Evolutionary conservation across 306 rosid genomes (phyloP).

Genomic region (Ammopiptanthus mongolicus): DNA sequence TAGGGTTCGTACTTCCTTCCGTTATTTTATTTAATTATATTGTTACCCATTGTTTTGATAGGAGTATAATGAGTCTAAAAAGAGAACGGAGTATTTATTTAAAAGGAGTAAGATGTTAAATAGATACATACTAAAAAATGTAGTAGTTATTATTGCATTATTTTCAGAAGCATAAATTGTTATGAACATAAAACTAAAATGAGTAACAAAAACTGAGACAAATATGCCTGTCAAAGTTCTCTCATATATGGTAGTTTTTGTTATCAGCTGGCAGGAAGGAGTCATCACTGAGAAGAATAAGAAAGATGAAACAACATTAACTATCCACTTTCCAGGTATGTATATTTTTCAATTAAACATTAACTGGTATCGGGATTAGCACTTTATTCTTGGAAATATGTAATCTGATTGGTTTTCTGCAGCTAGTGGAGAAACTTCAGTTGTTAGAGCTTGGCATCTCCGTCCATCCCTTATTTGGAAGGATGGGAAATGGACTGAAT

Average conservation of each 20-base stretch:
- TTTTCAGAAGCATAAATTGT: background rate
- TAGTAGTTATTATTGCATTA: background rate
- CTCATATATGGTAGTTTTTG: slow-evolving; percentile 13
- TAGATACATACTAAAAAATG: background rate
- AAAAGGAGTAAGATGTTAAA: background rate
- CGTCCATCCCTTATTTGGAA: slow-evolving; percentile 92
- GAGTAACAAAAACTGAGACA: background rate
- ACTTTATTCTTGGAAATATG: background rate
- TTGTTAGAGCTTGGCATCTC: slow-evolving; percentile 86
- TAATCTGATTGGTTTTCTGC: slow-evolving; percentile 23
- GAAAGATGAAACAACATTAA: slow-evolving; percentile 68
- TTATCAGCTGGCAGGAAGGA: slow-evolving; percentile 94
- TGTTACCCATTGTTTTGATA: background rate
- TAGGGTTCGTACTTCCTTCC: background rate
- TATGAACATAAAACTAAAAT: background rate
- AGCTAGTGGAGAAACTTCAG: slow-evolving; percentile 76
- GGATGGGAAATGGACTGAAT: slow-evolving; percentile 85
- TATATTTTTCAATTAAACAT: background rate
- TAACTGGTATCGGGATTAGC: background rate
- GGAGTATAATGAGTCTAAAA: background rate
- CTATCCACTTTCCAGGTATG: slow-evolving; percentile 81
- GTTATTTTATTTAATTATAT: background rate
- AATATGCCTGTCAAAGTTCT: background rate
- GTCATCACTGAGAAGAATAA: slow-evolving; percentile 71
- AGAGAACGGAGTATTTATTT: background rate